These are phyloP conservation scores for Aspergillus sp. DNA, from an alignment of 2,329 filamentous ascomycete genomes.

Conservation along the genomic window DNA sequence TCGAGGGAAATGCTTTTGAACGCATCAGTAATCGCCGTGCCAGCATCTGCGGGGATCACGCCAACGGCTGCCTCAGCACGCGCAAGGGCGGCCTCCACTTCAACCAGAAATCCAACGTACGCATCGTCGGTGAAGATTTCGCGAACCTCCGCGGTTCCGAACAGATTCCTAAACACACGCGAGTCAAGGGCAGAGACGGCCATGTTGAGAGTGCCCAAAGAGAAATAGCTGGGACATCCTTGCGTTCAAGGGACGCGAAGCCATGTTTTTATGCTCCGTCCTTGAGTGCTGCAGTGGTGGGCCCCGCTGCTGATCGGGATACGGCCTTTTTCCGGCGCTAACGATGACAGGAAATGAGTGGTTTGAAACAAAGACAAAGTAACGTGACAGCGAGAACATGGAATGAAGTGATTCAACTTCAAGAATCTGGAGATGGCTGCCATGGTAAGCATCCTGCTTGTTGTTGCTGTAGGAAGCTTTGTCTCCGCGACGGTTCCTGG, in stretches of 20 bases:
- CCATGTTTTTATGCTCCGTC: not conserved
- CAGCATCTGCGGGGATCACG: slow-evolving; percentile 50
- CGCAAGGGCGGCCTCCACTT: slow-evolving; percentile 57
- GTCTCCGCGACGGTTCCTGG: not conserved
- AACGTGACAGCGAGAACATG: not conserved
- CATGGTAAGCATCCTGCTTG: not conserved
- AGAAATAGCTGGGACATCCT: not conserved
- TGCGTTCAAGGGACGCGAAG: not conserved
- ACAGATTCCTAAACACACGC: slow-evolving; percentile 56
- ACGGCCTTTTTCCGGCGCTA: not conserved
- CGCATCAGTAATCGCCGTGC: slow-evolving; percentile 42
- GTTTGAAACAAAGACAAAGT: not conserved
- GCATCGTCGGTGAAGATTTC: slow-evolving; percentile 25
- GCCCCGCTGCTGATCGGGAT: not conserved
- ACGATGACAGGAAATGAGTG: not conserved
- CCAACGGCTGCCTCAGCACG: slow-evolving; percentile 54
- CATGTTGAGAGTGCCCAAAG: not conserved
- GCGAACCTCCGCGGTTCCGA: slow-evolving; percentile 57
- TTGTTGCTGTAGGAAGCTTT: not conserved
- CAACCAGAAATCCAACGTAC: slow-evolving; percentile 34
- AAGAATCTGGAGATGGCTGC: not conserved
- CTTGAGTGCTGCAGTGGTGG: not conserved
- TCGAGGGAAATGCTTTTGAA: slow-evolving; percentile 42
- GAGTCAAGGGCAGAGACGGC: slow-evolving; percentile 47
- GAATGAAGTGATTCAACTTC: not conserved